Evolutionary conservation across 768 basidiomycete species (phyloP).

Genomic region (Xerocomellus dryophilus): DNA sequence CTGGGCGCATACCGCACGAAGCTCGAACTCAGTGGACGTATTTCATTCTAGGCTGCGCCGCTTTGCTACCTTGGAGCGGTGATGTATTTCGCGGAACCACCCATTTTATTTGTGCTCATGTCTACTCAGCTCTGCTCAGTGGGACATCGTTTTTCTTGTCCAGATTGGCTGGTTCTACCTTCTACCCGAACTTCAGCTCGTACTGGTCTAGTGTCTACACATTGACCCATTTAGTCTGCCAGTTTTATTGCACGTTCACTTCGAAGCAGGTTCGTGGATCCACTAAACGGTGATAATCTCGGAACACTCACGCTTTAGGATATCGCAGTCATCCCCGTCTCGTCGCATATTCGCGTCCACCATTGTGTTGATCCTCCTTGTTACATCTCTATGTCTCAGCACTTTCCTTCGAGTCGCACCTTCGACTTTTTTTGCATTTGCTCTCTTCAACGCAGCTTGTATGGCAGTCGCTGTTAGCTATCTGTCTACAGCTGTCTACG

Average conservation of each 20-base stretch:
- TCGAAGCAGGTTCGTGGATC: slow-evolving; percentile 56
- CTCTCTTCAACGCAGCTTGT: slow-evolving; percentile 55
- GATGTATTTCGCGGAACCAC: too few species aligned
- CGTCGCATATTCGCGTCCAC: slow-evolving; percentile 53
- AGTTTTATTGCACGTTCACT: slow-evolving; percentile 71
- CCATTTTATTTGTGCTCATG: too few species aligned
- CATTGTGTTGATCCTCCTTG: slow-evolving; percentile 49
- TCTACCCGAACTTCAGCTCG: too few species aligned
- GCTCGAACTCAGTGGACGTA: too few species aligned
- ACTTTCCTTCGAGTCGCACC: slow-evolving; percentile 56
- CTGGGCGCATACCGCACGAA: too few species aligned
- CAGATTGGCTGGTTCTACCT: too few species aligned
- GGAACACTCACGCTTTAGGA: slow-evolving; percentile 1
- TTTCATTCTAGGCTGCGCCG: too few species aligned
- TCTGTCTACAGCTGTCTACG: slow-evolving; percentile 73
- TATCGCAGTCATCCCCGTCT: slow-evolving; percentile 55
- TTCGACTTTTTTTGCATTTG: slow-evolving; percentile 60
- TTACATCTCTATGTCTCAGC: slow-evolving; percentile 60
- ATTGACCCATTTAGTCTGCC: slow-evolving; percentile 59
- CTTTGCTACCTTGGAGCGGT: too few species aligned
- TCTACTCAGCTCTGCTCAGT: too few species aligned
- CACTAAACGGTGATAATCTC: neutral
- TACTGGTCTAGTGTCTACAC: too few species aligned
- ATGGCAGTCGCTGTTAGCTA: slow-evolving; percentile 68
- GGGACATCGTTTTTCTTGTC: too few species aligned